Conservation (phyloP, 495 filamentous ascomycete genomes). For the Penicillium alfredii region DNA sequence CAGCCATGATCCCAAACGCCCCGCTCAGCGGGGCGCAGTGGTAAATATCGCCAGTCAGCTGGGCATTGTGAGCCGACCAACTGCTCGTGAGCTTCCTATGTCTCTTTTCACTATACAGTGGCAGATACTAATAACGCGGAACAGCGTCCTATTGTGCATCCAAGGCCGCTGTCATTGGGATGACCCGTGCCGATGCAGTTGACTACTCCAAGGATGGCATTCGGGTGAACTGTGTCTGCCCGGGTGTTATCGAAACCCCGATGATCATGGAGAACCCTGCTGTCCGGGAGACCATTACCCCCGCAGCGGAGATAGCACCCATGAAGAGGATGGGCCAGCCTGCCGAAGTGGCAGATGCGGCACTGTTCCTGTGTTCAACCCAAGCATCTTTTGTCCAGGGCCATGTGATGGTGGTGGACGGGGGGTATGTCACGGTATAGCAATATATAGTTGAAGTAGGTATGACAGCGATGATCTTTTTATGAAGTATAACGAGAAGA, state of each 20-base stretch:
- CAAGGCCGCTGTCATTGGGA: constrained; percentile 41
- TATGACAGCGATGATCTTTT: too few species aligned
- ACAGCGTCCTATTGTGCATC: constrained; percentile 43
- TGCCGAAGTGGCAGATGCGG: constrained; percentile 46
- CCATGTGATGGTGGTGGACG: constrained; percentile 47
- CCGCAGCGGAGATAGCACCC: constrained; percentile 42
- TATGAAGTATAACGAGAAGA: too few species aligned
- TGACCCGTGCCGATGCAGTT: constrained; percentile 46
- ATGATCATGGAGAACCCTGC: constrained; percentile 37
- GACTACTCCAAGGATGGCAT: constrained; percentile 46
- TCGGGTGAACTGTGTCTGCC: constrained; percentile 50
- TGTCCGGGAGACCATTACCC: constrained; percentile 24
- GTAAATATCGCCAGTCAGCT: constrained; percentile 53
- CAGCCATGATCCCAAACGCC: constrained; percentile 31
- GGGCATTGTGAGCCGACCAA: constrained; percentile 44
- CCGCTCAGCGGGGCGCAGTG: constrained; percentile 35
- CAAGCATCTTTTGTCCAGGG: constrained; percentile 48
- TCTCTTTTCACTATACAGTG: background rate
- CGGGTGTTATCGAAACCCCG: constrained; percentile 47
- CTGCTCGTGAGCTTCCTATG: constrained; percentile 36
- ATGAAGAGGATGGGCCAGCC: constrained; percentile 47
- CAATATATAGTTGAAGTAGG: too few species aligned
- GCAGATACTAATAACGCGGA: constrained; percentile 3
- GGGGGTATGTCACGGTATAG: constrained; percentile 42
- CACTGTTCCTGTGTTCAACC: constrained; percentile 42